phyloP scores from a whole-genome alignment of 305 asterid genomes.

The Fraxinus dipetala region DNA sequence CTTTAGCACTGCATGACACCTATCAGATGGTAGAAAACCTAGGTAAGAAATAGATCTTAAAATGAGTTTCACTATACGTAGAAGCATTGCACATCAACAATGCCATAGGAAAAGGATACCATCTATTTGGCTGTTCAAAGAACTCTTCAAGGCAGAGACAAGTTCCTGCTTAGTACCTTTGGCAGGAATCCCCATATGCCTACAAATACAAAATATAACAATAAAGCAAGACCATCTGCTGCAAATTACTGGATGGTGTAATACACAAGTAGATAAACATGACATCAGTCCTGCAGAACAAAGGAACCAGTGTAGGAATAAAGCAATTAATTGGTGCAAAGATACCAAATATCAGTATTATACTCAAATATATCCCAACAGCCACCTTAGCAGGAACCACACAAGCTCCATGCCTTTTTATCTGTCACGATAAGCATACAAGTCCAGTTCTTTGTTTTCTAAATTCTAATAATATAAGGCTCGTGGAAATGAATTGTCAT shows the following conservation, averaged over 20 bases:
- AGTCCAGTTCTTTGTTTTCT: not conserved
- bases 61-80: not conserved
- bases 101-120: slow-evolving; percentile 33
- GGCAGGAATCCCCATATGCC: slow-evolving; percentile 52
- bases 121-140: slow-evolving; percentile 34
- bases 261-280: not conserved
- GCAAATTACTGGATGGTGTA: not conserved
- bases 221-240: slow-evolving; percentile 2
- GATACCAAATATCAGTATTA: not conserved
- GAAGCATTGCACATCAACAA: slow-evolving; percentile 5
- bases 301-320: not conserved
- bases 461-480: not conserved
- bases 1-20: not conserved
- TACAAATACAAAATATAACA: slow-evolving; percentile 18
- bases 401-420: not conserved
- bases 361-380: not conserved
- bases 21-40: not conserved
- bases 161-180: slow-evolving; percentile 55
- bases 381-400: not conserved
- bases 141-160: slow-evolving; percentile 48
- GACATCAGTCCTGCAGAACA: not conserved
- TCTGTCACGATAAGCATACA: not conserved
- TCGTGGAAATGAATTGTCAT: not conserved
- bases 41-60: not conserved
- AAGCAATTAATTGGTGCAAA: not conserved